Evolutionary conservation across 2,329 filamentous ascomycete genomes (phyloP).

Genomic region (Orbilia javanica): DNA sequence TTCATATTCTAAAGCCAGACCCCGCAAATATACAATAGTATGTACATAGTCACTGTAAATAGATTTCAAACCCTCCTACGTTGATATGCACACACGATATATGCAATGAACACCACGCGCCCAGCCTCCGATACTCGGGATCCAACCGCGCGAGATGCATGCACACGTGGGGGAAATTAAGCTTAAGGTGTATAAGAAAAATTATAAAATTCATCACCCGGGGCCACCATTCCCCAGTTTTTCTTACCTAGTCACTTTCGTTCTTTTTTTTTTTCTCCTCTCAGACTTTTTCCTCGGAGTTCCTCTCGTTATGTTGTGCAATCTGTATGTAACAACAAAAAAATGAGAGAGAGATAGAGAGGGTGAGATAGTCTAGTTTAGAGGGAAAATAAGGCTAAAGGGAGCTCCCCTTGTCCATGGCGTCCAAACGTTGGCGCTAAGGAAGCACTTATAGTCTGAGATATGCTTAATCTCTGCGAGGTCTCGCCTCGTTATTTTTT

Average conservation of each 20-base stretch:
- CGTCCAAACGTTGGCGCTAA: constrained; percentile 14
- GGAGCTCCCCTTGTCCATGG: constrained; percentile 12
- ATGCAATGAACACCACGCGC: background rate
- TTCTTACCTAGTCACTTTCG: background rate
- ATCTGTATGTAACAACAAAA: background rate
- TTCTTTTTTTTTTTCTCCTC: no score
- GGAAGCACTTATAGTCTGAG: background rate
- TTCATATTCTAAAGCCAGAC: no score
- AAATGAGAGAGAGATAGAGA: background rate
- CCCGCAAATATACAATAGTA: no score
- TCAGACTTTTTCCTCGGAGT: constrained; percentile 27
- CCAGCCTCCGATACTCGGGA: constrained; percentile 19
- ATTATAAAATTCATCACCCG: constrained; percentile 8
- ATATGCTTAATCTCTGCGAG: background rate
- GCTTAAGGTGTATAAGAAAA: background rate
- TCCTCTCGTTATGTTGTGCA: constrained; percentile 3
- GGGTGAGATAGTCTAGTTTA: no score
- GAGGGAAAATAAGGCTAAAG: constrained; percentile 11
- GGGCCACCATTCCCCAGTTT: background rate
- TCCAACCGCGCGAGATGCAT: background rate
- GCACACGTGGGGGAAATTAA: constrained; percentile 5
- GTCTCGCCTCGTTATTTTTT: constrained; percentile 3
- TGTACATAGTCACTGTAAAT: no score
- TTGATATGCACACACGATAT: background rate
- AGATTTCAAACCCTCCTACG: background rate